Percentiles rank a stretch among this genome's conserved stretches.
These are phyloP conservation scores for Nectriaceae sp. DNA, from an alignment of 2,329 filamentous ascomycete genomes.

Conservation along the genomic window DNA sequence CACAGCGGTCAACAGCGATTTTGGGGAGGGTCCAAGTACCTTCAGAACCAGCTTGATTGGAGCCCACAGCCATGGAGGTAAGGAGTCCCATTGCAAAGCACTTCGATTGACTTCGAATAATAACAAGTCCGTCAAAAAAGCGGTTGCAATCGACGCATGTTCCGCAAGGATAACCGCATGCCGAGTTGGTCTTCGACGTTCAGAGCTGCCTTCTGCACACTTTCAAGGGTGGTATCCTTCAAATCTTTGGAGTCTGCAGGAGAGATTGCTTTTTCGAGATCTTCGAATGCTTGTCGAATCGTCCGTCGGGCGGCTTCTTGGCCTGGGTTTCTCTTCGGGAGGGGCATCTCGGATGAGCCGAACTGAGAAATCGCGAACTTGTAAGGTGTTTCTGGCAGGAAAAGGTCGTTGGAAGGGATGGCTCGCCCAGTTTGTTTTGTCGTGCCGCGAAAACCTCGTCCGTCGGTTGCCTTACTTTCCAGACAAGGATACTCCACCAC, in stretches of 20 bases:
- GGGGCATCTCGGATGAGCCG: conserved; percentile 9
- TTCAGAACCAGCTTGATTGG: conserved; percentile 40
- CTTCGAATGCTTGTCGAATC: neutral
- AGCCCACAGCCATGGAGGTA: conserved; percentile 50
- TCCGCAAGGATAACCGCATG: conserved; percentile 39
- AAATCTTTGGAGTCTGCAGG: neutral
- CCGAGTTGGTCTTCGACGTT: conserved; percentile 43
- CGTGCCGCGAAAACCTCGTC: too few species aligned
- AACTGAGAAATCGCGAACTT: neutral
- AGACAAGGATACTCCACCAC: too few species aligned
- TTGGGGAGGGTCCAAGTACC: neutral
- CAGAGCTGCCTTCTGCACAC: conserved; percentile 29
- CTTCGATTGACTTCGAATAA: conserved; percentile 43
- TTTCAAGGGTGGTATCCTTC: neutral
- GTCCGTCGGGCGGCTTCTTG: neutral
- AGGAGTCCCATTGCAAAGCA: conserved; percentile 48
- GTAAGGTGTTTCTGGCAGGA: neutral
- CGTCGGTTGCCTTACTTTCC: too few species aligned
- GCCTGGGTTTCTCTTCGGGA: conserved; percentile 7
- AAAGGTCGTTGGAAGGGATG: too few species aligned
- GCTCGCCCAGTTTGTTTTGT: too few species aligned
- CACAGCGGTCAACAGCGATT: too few species aligned
- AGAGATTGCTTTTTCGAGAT: neutral
- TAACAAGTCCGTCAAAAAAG: conserved; percentile 43
- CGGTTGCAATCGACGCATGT: conserved; percentile 45